These are phyloP conservation scores for Camellia japonica DNA, from an alignment of 148 eudicot species.

Conservation along the genomic window DNA sequence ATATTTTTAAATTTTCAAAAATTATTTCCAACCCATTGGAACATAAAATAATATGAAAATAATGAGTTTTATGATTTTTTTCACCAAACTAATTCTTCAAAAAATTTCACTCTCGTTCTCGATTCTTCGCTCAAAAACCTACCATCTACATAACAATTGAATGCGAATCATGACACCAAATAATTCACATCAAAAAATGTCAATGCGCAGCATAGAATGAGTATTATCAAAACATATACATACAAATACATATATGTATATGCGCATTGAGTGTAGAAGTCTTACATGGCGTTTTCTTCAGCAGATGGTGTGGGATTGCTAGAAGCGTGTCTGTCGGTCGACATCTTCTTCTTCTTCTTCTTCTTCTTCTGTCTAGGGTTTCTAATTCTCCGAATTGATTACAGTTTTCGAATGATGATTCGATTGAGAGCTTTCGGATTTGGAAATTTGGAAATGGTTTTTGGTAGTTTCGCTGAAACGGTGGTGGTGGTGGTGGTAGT, in stretches of 20 bases:
- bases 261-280: background rate
- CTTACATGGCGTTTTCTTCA: conserved; percentile 64
- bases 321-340: conserved; percentile 44
- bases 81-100: too few relatives aligned
- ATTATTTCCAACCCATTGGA: too few relatives aligned
- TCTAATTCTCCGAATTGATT: background rate
- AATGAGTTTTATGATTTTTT: too few relatives aligned
- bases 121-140: background rate
- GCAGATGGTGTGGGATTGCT: conserved; percentile 41
- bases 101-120: too few relatives aligned
- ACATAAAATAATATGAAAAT: too few relatives aligned
- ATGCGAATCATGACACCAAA: background rate
- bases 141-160: background rate
- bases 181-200: background rate
- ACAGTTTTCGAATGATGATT: background rate
- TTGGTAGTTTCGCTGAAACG: too few relatives aligned
- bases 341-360: conserved; percentile 27
- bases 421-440: background rate
- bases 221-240: background rate
- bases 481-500: too few relatives aligned
- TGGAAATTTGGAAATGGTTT: background rate
- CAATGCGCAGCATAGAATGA: background rate
- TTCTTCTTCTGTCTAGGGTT: conserved; percentile 8
- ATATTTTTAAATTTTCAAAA: too few relatives aligned
- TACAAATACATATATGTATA: background rate